Evolutionary conservation across 176 grass and related monocot genomes (phyloP).

Genomic region (Otatea glauca): DNA sequence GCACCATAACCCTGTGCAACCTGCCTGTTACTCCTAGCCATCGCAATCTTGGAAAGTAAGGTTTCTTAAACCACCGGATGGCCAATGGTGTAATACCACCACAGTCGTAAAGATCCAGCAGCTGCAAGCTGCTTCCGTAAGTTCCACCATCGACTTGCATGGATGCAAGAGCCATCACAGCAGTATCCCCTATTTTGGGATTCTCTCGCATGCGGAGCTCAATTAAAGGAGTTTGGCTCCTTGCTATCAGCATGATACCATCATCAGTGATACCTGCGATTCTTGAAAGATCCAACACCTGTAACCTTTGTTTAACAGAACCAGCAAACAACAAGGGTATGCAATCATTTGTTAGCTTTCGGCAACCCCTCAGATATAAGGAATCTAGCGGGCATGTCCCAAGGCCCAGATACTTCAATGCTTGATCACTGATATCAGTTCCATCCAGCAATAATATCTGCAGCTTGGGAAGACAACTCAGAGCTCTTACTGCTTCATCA

Average conservation of each 20-base stretch:
- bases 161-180: conserved; percentile 92
- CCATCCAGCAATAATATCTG: conserved; percentile 70
- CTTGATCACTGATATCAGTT: conserved; percentile 68
- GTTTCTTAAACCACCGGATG: conserved; percentile 92
- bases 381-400: conserved; percentile 70
- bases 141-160: conserved; percentile 88
- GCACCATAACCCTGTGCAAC: conserved; percentile 87
- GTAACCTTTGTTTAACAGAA: conserved; percentile 64
- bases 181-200: conserved; percentile 65
- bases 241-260: conserved; percentile 74
- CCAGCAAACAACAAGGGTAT: conserved; percentile 68
- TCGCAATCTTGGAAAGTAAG: conserved; percentile 80
- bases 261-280: conserved; percentile 75
- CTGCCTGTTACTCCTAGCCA: conserved; percentile 83
- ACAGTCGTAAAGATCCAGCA: conserved; percentile 84
- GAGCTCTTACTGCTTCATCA: conserved; percentile 81
- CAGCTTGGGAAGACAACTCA: conserved; percentile 75
- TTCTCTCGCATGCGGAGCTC: conserved; percentile 83
- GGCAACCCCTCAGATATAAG: conserved; percentile 87
- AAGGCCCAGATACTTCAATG: conserved; percentile 72
- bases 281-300: conserved; percentile 79
- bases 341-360: conserved; percentile 77
- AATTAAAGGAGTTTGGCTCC: conserved; percentile 58
- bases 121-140: conserved; percentile 67
- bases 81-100: conserved; percentile 79